Percentiles rank a stretch among this genome's conserved stretches.
Conservation (phyloP, 2,329 filamentous ascomycete genomes). For the Pseudopithomyces chartarum region DNA sequence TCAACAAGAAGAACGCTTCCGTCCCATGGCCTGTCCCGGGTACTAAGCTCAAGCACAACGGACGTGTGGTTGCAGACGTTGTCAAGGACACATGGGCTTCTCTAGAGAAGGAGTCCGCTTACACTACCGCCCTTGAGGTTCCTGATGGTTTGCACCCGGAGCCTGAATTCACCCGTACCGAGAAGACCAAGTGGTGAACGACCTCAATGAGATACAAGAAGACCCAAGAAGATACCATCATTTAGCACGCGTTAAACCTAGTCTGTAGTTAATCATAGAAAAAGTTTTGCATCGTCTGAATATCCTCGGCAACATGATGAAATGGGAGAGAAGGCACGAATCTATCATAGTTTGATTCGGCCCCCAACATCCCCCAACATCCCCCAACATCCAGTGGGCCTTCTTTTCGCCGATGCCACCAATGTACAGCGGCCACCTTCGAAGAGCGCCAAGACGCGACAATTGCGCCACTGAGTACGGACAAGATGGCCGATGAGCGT, state of each 20-base stretch:
- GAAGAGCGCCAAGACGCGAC: no score
- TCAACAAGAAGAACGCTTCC: constrained; percentile 34
- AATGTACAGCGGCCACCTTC: no score
- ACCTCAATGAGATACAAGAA: no score
- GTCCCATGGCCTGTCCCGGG: constrained; percentile 39
- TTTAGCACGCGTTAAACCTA: background rate
- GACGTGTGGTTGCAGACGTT: constrained; percentile 30
- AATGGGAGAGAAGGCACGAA: no score
- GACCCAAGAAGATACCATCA: background rate
- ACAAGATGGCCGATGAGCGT: no score
- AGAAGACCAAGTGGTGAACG: constrained; percentile 3
- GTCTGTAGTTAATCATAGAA: background rate
- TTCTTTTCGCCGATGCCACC: no score
- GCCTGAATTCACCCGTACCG: constrained; percentile 25
- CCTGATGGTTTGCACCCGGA: constrained; percentile 42
- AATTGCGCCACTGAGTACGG: no score
- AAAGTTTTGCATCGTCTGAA: background rate
- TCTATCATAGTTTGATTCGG: background rate
- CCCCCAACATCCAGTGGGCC: no score
- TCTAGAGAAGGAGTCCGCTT: constrained; percentile 26
- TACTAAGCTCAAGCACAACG: constrained; percentile 28
- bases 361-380: no score
- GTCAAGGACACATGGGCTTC: constrained; percentile 33
- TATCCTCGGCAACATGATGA: no score
- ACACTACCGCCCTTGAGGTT: constrained; percentile 37